Conservation (phyloP, 805 yeast genomes). For the Saturnispora hagleri region DNA sequence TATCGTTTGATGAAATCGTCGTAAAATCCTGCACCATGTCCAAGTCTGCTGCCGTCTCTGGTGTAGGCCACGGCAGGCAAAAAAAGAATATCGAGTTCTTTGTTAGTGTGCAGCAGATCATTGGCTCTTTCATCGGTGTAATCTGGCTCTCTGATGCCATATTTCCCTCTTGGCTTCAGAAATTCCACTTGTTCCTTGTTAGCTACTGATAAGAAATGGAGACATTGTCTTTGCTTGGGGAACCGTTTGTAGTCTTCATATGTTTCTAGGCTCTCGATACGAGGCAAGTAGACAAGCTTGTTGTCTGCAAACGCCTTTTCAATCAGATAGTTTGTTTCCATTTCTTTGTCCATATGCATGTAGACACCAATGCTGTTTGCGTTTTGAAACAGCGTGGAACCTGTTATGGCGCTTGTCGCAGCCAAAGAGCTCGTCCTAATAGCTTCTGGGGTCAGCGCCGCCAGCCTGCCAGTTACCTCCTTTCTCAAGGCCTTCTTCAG, state of each 20-base stretch:
- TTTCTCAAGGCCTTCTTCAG: conserved; percentile 4
- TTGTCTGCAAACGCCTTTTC: conserved; percentile 36
- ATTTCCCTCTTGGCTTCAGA: conserved; percentile 61
- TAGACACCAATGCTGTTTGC: conserved; percentile 54
- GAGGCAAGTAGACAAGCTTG: conserved; percentile 52
- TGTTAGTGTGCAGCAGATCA: conserved; percentile 15
- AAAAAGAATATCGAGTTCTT: conserved; percentile 54
- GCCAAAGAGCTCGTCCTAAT: not conserved
- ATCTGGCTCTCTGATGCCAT: conserved; percentile 58
- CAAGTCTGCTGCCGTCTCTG: conserved; percentile 42
- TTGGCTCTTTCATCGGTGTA: conserved; percentile 11
- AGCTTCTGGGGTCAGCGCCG: not conserved
- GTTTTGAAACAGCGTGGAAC: conserved; percentile 27
- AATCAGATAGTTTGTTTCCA: conserved; percentile 51
- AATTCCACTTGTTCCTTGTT: conserved; percentile 32
- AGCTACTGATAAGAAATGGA: conserved; percentile 49
- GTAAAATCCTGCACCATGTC: conserved; percentile 92
- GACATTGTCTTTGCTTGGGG: conserved; percentile 31
- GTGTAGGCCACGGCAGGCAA: conserved; percentile 86
- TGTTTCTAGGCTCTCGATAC: conserved; percentile 25
- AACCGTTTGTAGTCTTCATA: conserved; percentile 22
- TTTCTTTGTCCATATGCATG: conserved; percentile 68
- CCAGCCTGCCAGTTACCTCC: conserved; percentile 1
- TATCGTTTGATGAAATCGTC: conserved; percentile 63
- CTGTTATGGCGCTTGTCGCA: conserved; percentile 1